phyloP scores from a whole-genome alignment of 441 rosid species.

The Breynia disticha region DNA sequence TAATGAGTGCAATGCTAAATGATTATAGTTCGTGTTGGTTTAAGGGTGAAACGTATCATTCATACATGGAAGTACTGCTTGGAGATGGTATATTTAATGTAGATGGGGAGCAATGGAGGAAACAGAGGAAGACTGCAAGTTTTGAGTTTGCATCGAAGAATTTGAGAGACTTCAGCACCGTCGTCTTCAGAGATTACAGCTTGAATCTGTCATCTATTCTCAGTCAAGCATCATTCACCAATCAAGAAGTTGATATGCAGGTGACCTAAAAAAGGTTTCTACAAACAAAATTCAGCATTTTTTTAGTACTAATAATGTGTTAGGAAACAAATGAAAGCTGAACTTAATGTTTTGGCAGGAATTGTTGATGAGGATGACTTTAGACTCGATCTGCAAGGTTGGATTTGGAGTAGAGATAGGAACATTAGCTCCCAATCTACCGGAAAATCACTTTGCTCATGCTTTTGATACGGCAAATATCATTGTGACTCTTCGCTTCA shows the following conservation, averaged over 20 bases:
- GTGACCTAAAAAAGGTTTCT: constrained; percentile 19
- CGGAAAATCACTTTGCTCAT: constrained; percentile 66
- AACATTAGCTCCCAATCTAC: constrained; percentile 59
- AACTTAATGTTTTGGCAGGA: constrained; percentile 34
- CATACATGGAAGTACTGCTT: constrained; percentile 89
- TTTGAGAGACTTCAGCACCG: constrained; percentile 81
- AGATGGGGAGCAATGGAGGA: constrained; percentile 89
- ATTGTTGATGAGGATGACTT: constrained; percentile 82
- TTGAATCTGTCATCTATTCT: constrained; percentile 39
- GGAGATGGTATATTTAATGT: constrained; percentile 88
- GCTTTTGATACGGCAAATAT: constrained; percentile 83
- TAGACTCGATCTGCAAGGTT: constrained; percentile 90
- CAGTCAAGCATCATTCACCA: constrained; percentile 29
- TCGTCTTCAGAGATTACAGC: constrained; percentile 82
- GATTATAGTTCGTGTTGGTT: constrained; percentile 4
- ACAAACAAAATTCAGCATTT: no score
- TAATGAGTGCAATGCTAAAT: no score
- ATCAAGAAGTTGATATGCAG: constrained; percentile 77
- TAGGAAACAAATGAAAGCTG: no score
- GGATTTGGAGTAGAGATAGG: constrained; percentile 96
- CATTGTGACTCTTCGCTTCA: constrained; percentile 77
- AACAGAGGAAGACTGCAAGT: constrained; percentile 91
- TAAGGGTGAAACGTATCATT: constrained; percentile 84
- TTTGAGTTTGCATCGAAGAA: constrained; percentile 96
- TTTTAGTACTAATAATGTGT: no score